These are phyloP conservation scores for Ailanthus altissimus DNA, from an alignment of 345 rosid genomes.

Conservation along the genomic window DNA sequence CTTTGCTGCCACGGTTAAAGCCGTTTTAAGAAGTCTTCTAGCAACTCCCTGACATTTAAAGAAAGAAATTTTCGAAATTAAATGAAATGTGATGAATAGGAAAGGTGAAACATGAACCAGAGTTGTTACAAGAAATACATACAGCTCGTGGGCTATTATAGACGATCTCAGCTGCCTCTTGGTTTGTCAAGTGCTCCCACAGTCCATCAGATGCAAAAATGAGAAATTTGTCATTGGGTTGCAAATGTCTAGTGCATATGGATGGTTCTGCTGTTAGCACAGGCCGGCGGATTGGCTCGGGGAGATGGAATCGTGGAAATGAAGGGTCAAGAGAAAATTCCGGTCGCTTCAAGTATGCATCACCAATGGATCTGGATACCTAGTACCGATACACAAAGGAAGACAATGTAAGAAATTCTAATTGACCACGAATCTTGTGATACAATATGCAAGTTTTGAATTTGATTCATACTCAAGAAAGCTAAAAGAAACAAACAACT, in stretches of 20 bases:
- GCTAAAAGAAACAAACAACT: too few relatives aligned
- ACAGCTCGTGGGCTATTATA: constrained; percentile 66
- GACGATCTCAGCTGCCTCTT: constrained; percentile 84
- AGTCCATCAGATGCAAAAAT: constrained; percentile 98
- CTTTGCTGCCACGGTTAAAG: constrained; percentile 69
- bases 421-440: neutral
- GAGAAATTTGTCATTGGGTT: constrained; percentile 71
- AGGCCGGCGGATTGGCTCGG: constrained; percentile 74
- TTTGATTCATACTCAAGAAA: too few relatives aligned
- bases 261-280: constrained; percentile 85
- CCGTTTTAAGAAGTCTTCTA: constrained; percentile 65
- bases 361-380: constrained; percentile 97
- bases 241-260: constrained; percentile 55
- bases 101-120: neutral
- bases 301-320: constrained; percentile 77
- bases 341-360: constrained; percentile 88
- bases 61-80: neutral
- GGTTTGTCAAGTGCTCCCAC: constrained; percentile 84
- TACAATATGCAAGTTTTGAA: neutral
- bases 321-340: constrained; percentile 88
- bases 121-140: constrained; percentile 27
- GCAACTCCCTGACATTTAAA: constrained; percentile 68
- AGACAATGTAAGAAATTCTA: constrained; percentile 2
- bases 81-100: constrained; percentile 1
- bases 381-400: constrained; percentile 24